Percentiles rank a stretch among this genome's conserved stretches.
Evolutionary conservation across 2,329 filamentous ascomycete genomes (phyloP).

Genomic region (Coniochaeta hoffmannii): DNA sequence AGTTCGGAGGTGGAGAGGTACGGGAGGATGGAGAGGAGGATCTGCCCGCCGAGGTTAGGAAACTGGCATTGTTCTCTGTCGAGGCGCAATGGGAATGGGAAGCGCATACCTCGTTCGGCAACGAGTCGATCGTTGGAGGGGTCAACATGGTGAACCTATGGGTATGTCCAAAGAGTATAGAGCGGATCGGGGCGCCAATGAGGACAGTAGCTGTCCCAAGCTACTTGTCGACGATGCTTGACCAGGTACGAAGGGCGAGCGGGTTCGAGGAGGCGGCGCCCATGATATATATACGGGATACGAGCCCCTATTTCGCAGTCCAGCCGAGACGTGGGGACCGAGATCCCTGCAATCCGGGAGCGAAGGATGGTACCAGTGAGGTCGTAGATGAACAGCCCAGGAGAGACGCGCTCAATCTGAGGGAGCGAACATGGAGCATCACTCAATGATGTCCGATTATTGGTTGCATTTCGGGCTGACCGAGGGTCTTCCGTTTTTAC

Average conservation of each 20-base stretch:
- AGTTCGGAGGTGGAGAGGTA: constrained; percentile 19
- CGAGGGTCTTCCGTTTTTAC: not conserved
- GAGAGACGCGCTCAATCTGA: not conserved
- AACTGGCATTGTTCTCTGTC: not conserved
- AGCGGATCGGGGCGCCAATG: not conserved
- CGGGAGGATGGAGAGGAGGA: constrained; percentile 22
- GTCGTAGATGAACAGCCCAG: not conserved
- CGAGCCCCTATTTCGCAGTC: not conserved
- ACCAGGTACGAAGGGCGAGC: not conserved
- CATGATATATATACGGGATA: not conserved
- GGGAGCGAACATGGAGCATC: not conserved
- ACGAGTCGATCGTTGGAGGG: constrained; percentile 7
- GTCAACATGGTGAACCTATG: constrained; percentile 6
- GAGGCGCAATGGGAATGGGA: not conserved
- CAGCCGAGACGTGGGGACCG: not conserved
- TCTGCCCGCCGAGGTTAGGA: constrained; percentile 11
- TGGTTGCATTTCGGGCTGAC: not conserved
- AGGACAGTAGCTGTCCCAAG: not conserved
- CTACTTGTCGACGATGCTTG: not conserved
- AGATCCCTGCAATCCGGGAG: not conserved
- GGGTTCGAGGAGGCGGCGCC: not conserved
- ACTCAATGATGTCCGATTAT: not conserved
- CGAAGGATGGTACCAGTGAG: not conserved
- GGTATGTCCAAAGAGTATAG: not conserved
- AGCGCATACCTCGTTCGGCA: constrained; percentile 8